phyloP scores from a whole-genome alignment of 495 filamentous ascomycete genomes.

The Hypoxylon cercidicola region DNA sequence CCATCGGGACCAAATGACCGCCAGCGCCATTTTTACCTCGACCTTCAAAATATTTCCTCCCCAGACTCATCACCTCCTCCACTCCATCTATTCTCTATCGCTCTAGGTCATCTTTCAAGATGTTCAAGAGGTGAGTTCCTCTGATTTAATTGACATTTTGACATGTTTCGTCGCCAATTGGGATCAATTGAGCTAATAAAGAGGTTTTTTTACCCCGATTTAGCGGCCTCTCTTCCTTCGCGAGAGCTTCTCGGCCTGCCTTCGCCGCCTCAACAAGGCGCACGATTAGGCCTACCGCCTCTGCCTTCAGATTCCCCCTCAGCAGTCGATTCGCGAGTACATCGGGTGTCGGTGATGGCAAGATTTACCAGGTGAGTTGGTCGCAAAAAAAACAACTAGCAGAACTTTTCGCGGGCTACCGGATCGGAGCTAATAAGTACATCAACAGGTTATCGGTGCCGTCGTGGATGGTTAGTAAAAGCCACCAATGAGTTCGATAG shows the following conservation, averaged over 20 bases:
- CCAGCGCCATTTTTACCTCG: slow-evolving; percentile 49
- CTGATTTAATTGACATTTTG: slow-evolving; percentile 22
- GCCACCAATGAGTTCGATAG: background rate
- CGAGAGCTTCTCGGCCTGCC: slow-evolving; percentile 78
- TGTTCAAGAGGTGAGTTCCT: slow-evolving; percentile 85
- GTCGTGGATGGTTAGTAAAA: slow-evolving; percentile 76
- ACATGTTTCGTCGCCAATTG: slow-evolving; percentile 50
- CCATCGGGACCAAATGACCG: slow-evolving; percentile 36
- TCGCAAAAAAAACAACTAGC: slow-evolving; percentile 57
- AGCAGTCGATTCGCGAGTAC: slow-evolving; percentile 77
- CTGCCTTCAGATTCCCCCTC: slow-evolving; percentile 67
- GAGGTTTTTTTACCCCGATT: slow-evolving; percentile 46
- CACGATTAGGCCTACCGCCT: slow-evolving; percentile 71
- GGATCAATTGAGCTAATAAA: slow-evolving; percentile 56
- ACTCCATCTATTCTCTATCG: slow-evolving; percentile 55
- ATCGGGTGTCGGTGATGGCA: slow-evolving; percentile 71
- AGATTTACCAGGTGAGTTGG: slow-evolving; percentile 80
- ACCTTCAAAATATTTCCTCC: slow-evolving; percentile 46
- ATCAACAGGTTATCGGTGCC: slow-evolving; percentile 72
- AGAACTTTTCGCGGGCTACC: slow-evolving; percentile 56
- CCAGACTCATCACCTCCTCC: slow-evolving; percentile 54
- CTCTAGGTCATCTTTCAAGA: slow-evolving; percentile 70
- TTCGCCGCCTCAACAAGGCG: slow-evolving; percentile 73
- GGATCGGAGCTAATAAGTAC: slow-evolving; percentile 66
- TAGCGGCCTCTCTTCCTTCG: slow-evolving; percentile 84